Conservation (phyloP, 2,329 filamentous ascomycete genomes). For the Zasmidium citrigriseum region DNA sequence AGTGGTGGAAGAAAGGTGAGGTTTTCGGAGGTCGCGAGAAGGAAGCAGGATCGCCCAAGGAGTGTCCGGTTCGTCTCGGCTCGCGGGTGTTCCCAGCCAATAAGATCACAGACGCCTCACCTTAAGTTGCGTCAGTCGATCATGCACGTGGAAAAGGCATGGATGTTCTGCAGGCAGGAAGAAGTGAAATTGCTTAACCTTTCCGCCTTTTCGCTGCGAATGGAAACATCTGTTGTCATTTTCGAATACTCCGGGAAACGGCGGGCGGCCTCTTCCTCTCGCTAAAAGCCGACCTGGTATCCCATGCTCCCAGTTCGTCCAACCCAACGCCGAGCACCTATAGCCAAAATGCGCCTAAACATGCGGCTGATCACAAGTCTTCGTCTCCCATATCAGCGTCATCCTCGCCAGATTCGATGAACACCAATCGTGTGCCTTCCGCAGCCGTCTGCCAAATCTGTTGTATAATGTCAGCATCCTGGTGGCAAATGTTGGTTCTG, state of each 20-base stretch:
- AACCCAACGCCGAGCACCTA: constrained; percentile 18
- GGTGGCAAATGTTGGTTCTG: neutral
- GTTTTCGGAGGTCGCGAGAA: neutral
- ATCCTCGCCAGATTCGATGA: constrained; percentile 55
- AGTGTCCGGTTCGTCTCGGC: neutral
- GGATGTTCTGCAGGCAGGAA: neutral
- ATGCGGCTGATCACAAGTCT: constrained; percentile 25
- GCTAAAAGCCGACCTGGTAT: constrained; percentile 8
- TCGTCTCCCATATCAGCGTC: constrained; percentile 38
- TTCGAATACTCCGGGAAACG: constrained; percentile 2
- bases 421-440: constrained; percentile 55
- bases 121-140: neutral
- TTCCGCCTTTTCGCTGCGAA: neutral
- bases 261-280: constrained; percentile 24
- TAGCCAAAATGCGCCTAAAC: neutral
- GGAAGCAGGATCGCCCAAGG: neutral
- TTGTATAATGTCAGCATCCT: constrained; percentile 32
- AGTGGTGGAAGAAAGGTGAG: neutral
- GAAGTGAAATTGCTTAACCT: neutral
- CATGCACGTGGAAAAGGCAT: neutral
- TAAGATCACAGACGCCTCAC: neutral
- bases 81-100: neutral
- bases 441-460: constrained; percentile 59
- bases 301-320: constrained; percentile 1
- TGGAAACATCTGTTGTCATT: neutral